A percentile compares a stretch with the other conserved stretches of the same genome.
Evolutionary conservation across 2,329 filamentous ascomycete genomes (phyloP).

Genomic region (Metarhizium rileyi): DNA sequence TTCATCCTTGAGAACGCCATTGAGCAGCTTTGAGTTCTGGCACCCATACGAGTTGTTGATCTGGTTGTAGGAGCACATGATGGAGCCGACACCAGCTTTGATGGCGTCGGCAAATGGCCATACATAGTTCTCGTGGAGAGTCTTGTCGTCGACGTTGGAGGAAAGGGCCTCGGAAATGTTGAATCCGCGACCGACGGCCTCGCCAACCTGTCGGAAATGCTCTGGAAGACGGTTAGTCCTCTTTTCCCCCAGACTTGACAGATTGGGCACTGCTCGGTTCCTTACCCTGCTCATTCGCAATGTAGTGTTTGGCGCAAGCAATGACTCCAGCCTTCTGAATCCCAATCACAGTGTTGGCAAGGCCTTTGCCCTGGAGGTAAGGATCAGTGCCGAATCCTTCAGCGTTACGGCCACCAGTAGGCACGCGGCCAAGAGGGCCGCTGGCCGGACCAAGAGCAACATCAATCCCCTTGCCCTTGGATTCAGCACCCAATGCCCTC

Average conservation of each 20-base stretch:
- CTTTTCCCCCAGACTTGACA: too few relatives aligned
- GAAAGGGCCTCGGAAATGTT: slow-evolving; percentile 52
- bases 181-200: slow-evolving; percentile 43
- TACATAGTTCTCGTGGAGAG: slow-evolving; percentile 65
- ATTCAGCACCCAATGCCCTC: slow-evolving; percentile 46
- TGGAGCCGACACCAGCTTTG: slow-evolving; percentile 51
- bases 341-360: slow-evolving; percentile 64
- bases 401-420: slow-evolving; percentile 48
- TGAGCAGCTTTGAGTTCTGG: slow-evolving; percentile 68
- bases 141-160: slow-evolving; percentile 60
- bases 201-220: slow-evolving; percentile 57
- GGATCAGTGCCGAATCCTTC: slow-evolving; percentile 63
- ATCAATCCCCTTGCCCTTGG: slow-evolving; percentile 67
- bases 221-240: slow-evolving; percentile 29
- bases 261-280: too few relatives aligned
- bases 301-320: slow-evolving; percentile 71
- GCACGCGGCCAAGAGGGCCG: slow-evolving; percentile 37
- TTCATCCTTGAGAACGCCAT: slow-evolving; percentile 68
- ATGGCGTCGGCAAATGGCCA: slow-evolving; percentile 73
- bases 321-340: slow-evolving; percentile 77
- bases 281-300: slow-evolving; percentile 58
- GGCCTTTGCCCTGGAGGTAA: slow-evolving; percentile 61
- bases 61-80: slow-evolving; percentile 66
- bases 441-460: slow-evolving; percentile 49
- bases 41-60: slow-evolving; percentile 74